Evolutionary conservation across 192 early-diverging fungal genomes (phyloP), one percentile per base, ranked within the genome.

Genomic region (Gonapodya prolifera): DNA sequence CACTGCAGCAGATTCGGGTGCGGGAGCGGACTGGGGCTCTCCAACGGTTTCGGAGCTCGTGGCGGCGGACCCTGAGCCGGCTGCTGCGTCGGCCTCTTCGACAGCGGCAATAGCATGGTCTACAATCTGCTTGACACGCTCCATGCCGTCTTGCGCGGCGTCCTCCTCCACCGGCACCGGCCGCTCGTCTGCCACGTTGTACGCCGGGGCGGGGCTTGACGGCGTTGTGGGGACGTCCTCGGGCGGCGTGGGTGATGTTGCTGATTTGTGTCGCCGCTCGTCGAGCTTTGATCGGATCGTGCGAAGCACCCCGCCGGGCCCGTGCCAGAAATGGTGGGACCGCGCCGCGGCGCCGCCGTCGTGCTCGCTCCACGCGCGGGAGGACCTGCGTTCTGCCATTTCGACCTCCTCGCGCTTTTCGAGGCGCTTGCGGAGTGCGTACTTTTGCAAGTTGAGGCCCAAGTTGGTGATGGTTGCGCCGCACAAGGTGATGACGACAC

Each of bases 381-480:
- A 16, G 45, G 45, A 61, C 8, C 45, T 8, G 8, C 45, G 45
- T 23, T 61, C 45, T 16, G 23, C 23, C 8, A 61, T 8, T 16
- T 61, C 45, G 8, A 23, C 45, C 45, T 61, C 45, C 45, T 61
- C 45, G 45, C 45, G 45, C 75, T 85, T 84, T 34, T 90, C 85
- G 75, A 88, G 82, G 0, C 88, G 84, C 78, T 92, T 91, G 2
- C 91, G 81, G 29, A 92, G 86, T 0, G 91, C 92, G 28, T 91
- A 87, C 75, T 94, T 94, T 81, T 94, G 92, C 77, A 92, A 78
- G 76, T 94, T 94, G 30, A 94, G 81, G n/a, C 92, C 92, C 71
- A 94, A 81, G 79, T 94, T 94, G 35, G 89, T 82, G 8, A 86
- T 86, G 8, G 89, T 86, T 1, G 89, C 89, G 33, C 90, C 89